Percentiles rank a stretch among this genome's conserved stretches.
phyloP scores from a whole-genome alignment of 2,329 filamentous ascomycete genomes.

The Exserohilum turcica region DNA sequence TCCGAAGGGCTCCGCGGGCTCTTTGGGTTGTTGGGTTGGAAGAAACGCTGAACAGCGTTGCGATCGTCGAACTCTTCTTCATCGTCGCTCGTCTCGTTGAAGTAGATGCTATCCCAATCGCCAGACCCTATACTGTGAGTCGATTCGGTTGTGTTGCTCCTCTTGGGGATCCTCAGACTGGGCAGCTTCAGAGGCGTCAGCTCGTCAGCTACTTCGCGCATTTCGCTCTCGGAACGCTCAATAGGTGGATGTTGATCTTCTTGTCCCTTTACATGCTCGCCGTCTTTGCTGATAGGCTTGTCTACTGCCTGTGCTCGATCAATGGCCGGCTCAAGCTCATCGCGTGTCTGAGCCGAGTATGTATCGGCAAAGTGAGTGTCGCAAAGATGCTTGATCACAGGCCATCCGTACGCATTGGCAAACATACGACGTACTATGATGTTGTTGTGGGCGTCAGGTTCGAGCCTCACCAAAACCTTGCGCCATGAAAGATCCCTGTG shows the following conservation, averaged over 20 bases:
- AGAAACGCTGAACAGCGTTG: conserved; percentile 44
- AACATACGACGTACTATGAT: conserved; percentile 97
- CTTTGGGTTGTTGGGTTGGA: conserved; percentile 36
- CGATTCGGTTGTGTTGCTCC: conserved; percentile 35
- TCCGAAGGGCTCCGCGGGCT: conserved; percentile 22
- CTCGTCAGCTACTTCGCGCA: conserved; percentile 53
- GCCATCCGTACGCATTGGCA: conserved; percentile 96
- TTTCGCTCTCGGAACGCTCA: conserved; percentile 54
- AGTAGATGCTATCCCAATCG: conserved; percentile 56
- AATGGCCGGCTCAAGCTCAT: conserved; percentile 67
- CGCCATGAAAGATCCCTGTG: conserved; percentile 92
- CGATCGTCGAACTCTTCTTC: conserved; percentile 52
- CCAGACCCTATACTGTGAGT: conserved; percentile 48
- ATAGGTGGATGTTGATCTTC: conserved; percentile 44
- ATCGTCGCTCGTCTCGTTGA: conserved; percentile 55
- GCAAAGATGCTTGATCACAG: conserved; percentile 90
- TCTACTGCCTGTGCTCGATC: conserved; percentile 71
- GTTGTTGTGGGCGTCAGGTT: conserved; percentile 98
- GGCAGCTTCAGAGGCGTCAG: conserved; percentile 41
- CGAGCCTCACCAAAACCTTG: conserved; percentile 92
- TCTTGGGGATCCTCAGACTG: conserved; percentile 27
- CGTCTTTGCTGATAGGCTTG: conserved; percentile 64
- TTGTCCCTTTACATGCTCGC: conserved; percentile 65
- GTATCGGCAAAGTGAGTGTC: conserved; percentile 91
- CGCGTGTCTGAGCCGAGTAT: conserved; percentile 66